Conservation (phyloP, 78 protist species). For the Dictyostelium brefeldianum region DNA sequence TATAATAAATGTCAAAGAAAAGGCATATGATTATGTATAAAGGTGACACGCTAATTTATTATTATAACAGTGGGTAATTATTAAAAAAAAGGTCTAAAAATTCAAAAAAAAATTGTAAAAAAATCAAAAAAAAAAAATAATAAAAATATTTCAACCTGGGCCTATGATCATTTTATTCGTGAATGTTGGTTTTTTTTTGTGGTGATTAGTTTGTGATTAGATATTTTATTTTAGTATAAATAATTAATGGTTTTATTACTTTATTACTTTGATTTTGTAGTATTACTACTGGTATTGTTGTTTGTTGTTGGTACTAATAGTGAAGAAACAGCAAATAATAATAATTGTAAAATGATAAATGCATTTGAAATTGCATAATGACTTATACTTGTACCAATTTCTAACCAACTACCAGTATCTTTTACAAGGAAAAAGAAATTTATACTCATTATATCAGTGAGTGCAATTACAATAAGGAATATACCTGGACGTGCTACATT, state of each 20-base stretch:
- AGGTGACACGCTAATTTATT: background rate
- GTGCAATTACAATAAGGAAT: conserved; percentile 79
- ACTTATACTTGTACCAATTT: conserved; percentile 88
- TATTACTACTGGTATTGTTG: background rate
- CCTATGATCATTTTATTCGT: no score
- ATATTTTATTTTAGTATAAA: no score
- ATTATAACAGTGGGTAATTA: background rate
- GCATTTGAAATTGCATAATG: conserved; percentile 91
- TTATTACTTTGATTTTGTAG: no score
- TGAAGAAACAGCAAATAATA: conserved; percentile 66
- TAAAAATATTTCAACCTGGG: no score
- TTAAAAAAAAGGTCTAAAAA: no score
- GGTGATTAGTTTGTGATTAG: no score
- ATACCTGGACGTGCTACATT: conserved; percentile 57
- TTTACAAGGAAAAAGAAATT: conserved; percentile 93
- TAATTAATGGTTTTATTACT: no score
- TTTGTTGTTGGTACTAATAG: conserved; percentile 47
- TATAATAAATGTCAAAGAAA: background rate
- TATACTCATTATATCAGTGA: conserved; percentile 89
- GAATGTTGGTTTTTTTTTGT: no score
- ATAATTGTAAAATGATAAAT: conserved; percentile 77
- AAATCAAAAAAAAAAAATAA: no score
- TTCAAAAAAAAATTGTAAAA: no score
- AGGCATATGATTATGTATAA: background rate
- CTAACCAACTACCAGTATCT: conserved; percentile 92